These are phyloP conservation scores for Chlamydomonas sphaeroides DNA, from an alignment of 139 green algal species.

Conservation along the genomic window DNA sequence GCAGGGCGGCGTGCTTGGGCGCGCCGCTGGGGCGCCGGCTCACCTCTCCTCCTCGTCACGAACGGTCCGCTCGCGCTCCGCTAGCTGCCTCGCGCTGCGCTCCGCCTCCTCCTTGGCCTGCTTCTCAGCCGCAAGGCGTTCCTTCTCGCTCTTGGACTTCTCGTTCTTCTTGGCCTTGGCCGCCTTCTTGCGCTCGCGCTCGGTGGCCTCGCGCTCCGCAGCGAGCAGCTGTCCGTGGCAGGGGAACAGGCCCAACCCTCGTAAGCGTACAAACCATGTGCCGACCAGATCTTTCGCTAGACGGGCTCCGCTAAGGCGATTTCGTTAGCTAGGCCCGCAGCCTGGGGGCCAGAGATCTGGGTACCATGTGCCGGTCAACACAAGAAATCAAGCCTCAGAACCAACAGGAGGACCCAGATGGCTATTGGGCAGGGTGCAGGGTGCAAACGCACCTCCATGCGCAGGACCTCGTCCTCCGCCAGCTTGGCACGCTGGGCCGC, in stretches of 20 bases:
- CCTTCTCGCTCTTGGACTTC: constrained; percentile 71
- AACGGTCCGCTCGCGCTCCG: constrained; percentile 46
- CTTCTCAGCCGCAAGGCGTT: constrained; percentile 56
- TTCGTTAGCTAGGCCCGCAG: no score
- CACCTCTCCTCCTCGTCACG: constrained; percentile 44
- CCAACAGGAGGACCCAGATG: no score
- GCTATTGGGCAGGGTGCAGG: no score
- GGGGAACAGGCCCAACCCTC: background rate
- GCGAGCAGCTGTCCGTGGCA: constrained; percentile 49
- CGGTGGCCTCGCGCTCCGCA: constrained; percentile 48
- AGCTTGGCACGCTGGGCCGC: constrained; percentile 65
- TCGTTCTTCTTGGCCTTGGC: constrained; percentile 69
- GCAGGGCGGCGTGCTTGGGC: no score
- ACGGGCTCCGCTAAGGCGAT: no score
- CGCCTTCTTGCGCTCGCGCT: constrained; percentile 58
- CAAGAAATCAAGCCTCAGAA: no score
- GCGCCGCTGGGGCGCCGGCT: background rate
- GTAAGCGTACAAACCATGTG: no score
- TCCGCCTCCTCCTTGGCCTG: constrained; percentile 54
- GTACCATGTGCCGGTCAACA: no score
- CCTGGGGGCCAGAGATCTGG: no score
- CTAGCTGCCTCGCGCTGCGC: constrained; percentile 26
- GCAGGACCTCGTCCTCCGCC: constrained; percentile 80
- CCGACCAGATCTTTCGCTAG: no score
- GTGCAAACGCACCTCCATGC: constrained; percentile 84